Base-by-base conservation (phyloP, 257 asterid genomes). In the Plantago major region DNA sequence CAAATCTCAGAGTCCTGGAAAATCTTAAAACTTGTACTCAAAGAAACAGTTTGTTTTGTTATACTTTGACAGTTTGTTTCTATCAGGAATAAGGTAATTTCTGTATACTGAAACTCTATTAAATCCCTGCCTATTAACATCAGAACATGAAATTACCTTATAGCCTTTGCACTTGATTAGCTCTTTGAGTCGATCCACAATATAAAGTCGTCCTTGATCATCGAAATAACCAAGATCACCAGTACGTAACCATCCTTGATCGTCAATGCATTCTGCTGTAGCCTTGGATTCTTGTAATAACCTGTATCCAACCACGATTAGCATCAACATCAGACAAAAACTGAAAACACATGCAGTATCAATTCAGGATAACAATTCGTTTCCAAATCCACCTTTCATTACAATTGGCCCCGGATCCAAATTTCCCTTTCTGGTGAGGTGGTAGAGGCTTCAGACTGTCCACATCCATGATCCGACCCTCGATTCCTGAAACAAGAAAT, bases 201-300 rank as follows among this genome's bases (percentile, higher is more conserved):
- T 63, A 19, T 68, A 77, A 42, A 77, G 57, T 14, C 44, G 70
- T 15, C 83, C 86, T 38, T 69, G 69, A 7, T 77, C 71, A 49
- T 81, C 81, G 33, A 81, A 77, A 59, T 74, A 77, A 11, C 81
- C 83, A 48, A 74, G 65, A 67, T 75, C 83, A 54, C 86, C 83
- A 0, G 81, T 77, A 45, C 61, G 81, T 58, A 81, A n/a, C 83
- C 81, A 77, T 1, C 71, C 76, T 26, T 72, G 50, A 22, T 65
- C 59, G 28, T 81, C 81, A 26, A 77, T 53, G 11, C 73, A 69
- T 26, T 66, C 75, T 14, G 11, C 45, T 1, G 81, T 80, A 19
- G 79, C 83, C 47, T 26, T 10, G 17, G 11, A 44, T 80, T 77
- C 42, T 74, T 77, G 67, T 74, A 65, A 53, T 77, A 77, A 8